phyloP scores from a whole-genome alignment of 1,284 basidiomycete species.

The Cystobasidium pallidum region DNA sequence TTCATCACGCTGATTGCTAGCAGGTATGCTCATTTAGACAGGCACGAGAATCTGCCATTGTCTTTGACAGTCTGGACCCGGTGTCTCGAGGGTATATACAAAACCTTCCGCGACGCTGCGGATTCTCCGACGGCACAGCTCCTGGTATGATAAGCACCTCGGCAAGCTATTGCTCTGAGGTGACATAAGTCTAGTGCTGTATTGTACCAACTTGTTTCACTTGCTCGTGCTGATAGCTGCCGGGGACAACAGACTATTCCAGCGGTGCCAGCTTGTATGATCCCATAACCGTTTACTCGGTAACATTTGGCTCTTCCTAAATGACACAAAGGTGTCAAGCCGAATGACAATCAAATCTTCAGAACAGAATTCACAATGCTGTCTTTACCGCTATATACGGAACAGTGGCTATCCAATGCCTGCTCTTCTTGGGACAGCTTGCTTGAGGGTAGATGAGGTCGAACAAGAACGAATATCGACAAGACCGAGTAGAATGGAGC shows the following conservation, averaged over 20 bases:
- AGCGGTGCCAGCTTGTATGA: conserved; percentile 12
- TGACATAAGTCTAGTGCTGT: conserved; percentile 57
- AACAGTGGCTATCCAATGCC: conserved; percentile 75
- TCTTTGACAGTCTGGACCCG: conserved; percentile 63
- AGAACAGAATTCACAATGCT: conserved; percentile 71
- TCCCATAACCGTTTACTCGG: conserved; percentile 3
- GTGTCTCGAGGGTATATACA: conserved; percentile 67
- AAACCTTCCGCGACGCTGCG: conserved; percentile 78
- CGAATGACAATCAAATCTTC: background rate
- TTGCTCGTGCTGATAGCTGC: background rate
- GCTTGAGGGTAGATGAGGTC: conserved; percentile 78
- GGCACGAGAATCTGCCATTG: conserved; percentile 66
- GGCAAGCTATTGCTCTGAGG: conserved; percentile 67
- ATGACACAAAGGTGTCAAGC: too few relatives aligned
- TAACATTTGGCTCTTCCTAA: too few relatives aligned
- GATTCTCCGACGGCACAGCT: conserved; percentile 62
- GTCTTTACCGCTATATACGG: conserved; percentile 77
- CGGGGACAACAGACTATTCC: conserved; percentile 6
- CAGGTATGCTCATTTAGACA: conserved; percentile 70
- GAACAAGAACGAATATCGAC: conserved; percentile 78
- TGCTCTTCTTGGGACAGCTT: conserved; percentile 73
- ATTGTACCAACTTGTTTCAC: background rate
- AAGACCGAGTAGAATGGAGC: conserved; percentile 82
- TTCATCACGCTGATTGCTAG: conserved; percentile 54
- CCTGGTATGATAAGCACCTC: conserved; percentile 64